These are phyloP conservation scores for Melocanna baccifera DNA, from an alignment of 176 grass and related monocot species.

Conservation along the genomic window DNA sequence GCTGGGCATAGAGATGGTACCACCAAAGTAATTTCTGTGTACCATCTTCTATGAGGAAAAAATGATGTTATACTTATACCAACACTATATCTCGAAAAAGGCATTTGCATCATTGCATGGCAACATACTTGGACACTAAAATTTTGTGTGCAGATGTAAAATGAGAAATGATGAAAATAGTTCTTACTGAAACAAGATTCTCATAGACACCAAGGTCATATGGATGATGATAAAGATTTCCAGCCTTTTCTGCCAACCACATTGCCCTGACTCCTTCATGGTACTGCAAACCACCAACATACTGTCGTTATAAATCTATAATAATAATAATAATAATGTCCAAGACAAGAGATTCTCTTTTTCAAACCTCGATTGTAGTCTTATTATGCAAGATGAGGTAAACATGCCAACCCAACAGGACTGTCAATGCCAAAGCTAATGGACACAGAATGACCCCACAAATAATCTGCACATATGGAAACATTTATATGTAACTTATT, in stretches of 20 bases:
- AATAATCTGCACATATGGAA: conserved; percentile 59
- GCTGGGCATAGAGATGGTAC: background rate
- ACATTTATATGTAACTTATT: conserved; percentile 27
- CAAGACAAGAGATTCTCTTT: conserved; percentile 22
- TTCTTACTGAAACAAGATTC: conserved; percentile 81
- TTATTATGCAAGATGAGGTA: conserved; percentile 98
- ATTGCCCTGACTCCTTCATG: conserved; percentile 94
- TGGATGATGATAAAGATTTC: conserved; percentile 84
- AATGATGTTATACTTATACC: background rate
- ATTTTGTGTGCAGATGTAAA: background rate
- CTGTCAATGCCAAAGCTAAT: conserved; percentile 55
- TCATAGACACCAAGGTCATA: conserved; percentile 83
- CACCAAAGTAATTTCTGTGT: background rate
- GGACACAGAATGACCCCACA: conserved; percentile 66
- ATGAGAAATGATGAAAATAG: conserved; percentile 3
- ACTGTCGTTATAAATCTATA: conserved; percentile 6
- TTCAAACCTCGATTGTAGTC: conserved; percentile 90
- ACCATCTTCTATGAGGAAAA: background rate
- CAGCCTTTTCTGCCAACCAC: conserved; percentile 88
- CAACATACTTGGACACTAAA: background rate
- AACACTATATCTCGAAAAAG: background rate
- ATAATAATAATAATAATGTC: conserved; percentile 12
- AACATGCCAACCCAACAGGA: conserved; percentile 84
- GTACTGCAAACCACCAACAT: conserved; percentile 54
- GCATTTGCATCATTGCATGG: background rate